phyloP scores from a whole-genome alignment of 2,329 filamentous ascomycete genomes.

The Lachnellula suecica region DNA sequence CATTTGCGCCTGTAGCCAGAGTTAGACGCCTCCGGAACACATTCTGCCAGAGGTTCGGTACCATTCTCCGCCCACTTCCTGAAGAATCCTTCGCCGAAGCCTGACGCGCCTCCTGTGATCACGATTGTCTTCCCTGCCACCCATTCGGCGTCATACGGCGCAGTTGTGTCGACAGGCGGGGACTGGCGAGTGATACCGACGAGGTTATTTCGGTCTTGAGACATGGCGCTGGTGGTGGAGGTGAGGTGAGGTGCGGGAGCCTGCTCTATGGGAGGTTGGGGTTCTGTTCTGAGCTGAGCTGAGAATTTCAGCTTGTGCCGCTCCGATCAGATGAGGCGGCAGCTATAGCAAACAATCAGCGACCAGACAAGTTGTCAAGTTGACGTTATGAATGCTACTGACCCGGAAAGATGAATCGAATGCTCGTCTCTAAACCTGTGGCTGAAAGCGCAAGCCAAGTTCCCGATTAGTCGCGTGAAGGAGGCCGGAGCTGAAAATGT shows the following conservation, averaged over 20 bases:
- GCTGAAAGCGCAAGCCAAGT: no score
- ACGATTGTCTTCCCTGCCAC: conserved; percentile 57
- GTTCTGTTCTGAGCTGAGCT: no score
- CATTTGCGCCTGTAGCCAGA: conserved; percentile 43
- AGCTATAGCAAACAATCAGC: no score
- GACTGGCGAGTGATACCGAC: conserved; percentile 24
- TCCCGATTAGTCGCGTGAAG: no score
- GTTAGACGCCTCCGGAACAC: not conserved
- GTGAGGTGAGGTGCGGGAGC: not conserved
- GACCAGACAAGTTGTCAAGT: no score
- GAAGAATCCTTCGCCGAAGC: conserved; percentile 56
- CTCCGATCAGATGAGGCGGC: no score
- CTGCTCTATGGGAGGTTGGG: no score
- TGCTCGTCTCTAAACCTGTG: no score
- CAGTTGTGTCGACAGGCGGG: conserved; percentile 43
- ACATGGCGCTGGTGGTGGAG: not conserved
- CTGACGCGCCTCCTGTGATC: conserved; percentile 64
- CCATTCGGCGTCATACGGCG: conserved; percentile 43
- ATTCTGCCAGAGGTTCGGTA: conserved; percentile 36
- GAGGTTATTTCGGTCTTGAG: conserved; percentile 17
- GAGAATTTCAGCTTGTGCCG: no score
- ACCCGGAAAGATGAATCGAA: no score
- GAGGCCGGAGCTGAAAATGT: no score
- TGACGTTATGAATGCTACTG: no score
- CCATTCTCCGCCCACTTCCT: conserved; percentile 53